These are phyloP conservation scores for Ceratobasidium sp. DNA, from an alignment of 1,284 basidiomycete species.

Conservation along the genomic window DNA sequence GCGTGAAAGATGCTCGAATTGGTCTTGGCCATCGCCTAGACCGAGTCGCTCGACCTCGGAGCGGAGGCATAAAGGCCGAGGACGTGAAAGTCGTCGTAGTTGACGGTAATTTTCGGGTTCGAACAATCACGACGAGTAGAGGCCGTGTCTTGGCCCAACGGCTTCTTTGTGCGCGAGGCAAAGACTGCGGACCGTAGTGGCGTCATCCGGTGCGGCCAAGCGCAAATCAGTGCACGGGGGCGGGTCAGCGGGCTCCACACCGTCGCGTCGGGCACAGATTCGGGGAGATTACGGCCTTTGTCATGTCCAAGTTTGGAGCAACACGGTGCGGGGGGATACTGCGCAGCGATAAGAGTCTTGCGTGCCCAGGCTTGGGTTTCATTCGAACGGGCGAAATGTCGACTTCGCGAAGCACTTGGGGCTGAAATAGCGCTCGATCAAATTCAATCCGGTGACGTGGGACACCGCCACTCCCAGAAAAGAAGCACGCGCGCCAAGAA, in stretches of 20 bases:
- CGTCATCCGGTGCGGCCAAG: conserved; percentile 5
- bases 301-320: background rate
- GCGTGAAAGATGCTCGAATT: background rate
- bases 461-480: conserved; percentile 18
- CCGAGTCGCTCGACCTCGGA: conserved; percentile 2
- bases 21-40: background rate
- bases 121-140: conserved; percentile 8
- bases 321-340: background rate
- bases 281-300: background rate
- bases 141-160: conserved; percentile 7
- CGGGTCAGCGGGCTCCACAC: background rate
- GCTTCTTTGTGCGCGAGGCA: background rate
- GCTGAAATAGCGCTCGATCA: conserved; percentile 32
- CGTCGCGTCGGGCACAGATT: background rate
- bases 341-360: background rate
- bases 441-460: conserved; percentile 23
- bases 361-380: background rate
- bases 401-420: conserved; percentile 7
- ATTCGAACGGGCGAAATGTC: background rate
- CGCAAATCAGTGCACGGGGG: background rate
- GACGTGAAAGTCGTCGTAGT: background rate
- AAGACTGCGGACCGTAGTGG: background rate
- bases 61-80: background rate
- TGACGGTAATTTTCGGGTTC: background rate
- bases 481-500: conserved; percentile 21